These are phyloP conservation scores for Plenodomus biglobosus DNA, from an alignment of 2,329 filamentous ascomycete species.

Conservation along the genomic window DNA sequence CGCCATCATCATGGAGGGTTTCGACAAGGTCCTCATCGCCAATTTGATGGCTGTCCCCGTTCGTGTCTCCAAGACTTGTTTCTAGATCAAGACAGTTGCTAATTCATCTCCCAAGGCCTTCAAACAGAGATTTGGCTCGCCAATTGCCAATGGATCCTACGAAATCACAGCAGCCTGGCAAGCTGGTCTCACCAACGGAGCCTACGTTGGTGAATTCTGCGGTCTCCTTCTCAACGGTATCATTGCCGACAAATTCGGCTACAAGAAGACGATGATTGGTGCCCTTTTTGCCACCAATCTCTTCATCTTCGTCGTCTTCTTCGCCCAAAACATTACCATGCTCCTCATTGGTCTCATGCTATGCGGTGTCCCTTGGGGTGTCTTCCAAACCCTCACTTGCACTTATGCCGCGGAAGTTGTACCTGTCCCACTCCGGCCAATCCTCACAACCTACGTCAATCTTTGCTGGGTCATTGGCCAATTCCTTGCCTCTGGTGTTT, in stretches of 20 bases:
- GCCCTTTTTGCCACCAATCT: slow-evolving; percentile 33
- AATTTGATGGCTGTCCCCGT: slow-evolving; percentile 65
- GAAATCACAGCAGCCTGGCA: slow-evolving; percentile 52
- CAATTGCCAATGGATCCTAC: slow-evolving; percentile 41
- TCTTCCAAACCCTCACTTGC: slow-evolving; percentile 52
- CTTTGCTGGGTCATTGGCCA: slow-evolving; percentile 76
- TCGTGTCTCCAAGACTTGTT: too few species aligned
- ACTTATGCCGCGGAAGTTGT: slow-evolving; percentile 63
- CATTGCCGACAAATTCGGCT: slow-evolving; percentile 49
- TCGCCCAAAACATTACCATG: slow-evolving; percentile 53
- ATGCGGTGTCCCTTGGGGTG: slow-evolving; percentile 50
- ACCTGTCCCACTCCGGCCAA: slow-evolving; percentile 66
- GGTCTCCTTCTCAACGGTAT: slow-evolving; percentile 51
- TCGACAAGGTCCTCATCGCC: slow-evolving; percentile 77
- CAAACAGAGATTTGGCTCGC: slow-evolving; percentile 47
- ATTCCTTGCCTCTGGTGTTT: slow-evolving; percentile 69
- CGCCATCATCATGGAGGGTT: slow-evolving; percentile 89
- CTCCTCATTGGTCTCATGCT: slow-evolving; percentile 61
- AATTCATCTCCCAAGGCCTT: too few species aligned
- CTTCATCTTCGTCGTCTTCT: slow-evolving; percentile 43
- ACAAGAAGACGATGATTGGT: slow-evolving; percentile 43
- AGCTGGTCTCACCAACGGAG: slow-evolving; percentile 50
- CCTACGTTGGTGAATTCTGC: slow-evolving; percentile 48
- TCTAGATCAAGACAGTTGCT: too few species aligned
- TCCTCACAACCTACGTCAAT: slow-evolving; percentile 67